Conservation (phyloP, 306 rosid species). For the Quillaja saponaria region DNA sequence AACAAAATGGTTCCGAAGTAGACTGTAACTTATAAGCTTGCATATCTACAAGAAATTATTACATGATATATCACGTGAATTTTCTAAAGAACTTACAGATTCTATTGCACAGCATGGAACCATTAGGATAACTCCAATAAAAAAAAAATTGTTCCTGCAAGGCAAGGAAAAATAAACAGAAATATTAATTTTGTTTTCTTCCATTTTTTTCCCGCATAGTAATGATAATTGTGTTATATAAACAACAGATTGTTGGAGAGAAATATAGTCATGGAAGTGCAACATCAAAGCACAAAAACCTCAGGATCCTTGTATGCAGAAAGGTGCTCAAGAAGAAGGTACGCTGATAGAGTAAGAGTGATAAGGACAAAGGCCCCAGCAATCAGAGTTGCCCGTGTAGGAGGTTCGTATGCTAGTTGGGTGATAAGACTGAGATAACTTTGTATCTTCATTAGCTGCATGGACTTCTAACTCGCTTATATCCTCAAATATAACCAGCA, state of each 20-base stretch:
- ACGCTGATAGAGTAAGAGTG: slow-evolving; percentile 72
- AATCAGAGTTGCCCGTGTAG: slow-evolving; percentile 75
- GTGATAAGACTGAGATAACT: slow-evolving; percentile 25
- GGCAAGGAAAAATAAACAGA: slow-evolving; percentile 15
- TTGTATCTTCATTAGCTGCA: slow-evolving; percentile 46
- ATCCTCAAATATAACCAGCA: slow-evolving; percentile 36
- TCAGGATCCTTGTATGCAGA: slow-evolving; percentile 97
- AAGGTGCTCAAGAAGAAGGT: slow-evolving; percentile 86
- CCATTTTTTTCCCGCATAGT: not conserved
- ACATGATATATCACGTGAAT: not conserved
- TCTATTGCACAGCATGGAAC: slow-evolving; percentile 96
- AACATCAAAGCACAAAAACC: slow-evolving; percentile 36
- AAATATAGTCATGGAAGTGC: not conserved
- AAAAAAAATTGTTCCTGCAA: slow-evolving; percentile 84
- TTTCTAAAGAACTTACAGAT: slow-evolving; percentile 63
- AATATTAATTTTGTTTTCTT: not conserved
- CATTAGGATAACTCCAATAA: slow-evolving; percentile 91
- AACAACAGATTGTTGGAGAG: not conserved
- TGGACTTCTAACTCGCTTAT: slow-evolving; percentile 30
- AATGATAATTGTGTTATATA: not conserved
- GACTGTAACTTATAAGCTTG: not conserved
- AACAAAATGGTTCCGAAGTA: not conserved
- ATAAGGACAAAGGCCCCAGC: slow-evolving; percentile 64
- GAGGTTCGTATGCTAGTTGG: slow-evolving; percentile 55
- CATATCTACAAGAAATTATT: not conserved